These are phyloP conservation scores for Candida labiduridarum DNA, from an alignment of 1,139 yeast genomes.

Conservation along the genomic window DNA sequence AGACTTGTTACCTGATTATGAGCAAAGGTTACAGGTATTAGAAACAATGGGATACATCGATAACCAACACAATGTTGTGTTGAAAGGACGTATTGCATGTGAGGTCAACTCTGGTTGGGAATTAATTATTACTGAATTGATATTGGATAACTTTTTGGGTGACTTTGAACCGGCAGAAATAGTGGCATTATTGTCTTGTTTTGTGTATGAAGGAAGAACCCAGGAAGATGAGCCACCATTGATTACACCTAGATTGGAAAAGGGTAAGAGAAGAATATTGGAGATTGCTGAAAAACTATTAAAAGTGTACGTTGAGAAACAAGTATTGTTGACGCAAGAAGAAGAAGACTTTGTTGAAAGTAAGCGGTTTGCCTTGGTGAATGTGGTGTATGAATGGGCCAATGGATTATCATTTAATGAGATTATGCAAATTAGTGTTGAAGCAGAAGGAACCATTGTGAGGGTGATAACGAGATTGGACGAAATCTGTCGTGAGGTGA, in stretches of 20 bases:
- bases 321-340: conserved; percentile 77
- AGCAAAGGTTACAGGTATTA: conserved; percentile 80
- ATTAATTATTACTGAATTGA: conserved; percentile 81
- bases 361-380: conserved; percentile 85
- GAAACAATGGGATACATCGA: conserved; percentile 79
- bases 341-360: conserved; percentile 84
- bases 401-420: conserved; percentile 90
- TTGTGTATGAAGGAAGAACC: conserved; percentile 87
- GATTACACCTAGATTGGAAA: conserved; percentile 81
- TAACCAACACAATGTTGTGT: conserved; percentile 67
- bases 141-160: conserved; percentile 87
- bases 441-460: conserved; percentile 98
- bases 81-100: conserved; percentile 87
- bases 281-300: conserved; percentile 70
- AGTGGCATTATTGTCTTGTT: conserved; percentile 87
- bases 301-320: conserved; percentile 64
- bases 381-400: conserved; percentile 98
- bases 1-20: conserved; percentile 90
- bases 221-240: conserved; percentile 60
- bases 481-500: conserved; percentile 93
- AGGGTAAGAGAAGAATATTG: conserved; percentile 70
- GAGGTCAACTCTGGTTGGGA: conserved; percentile 93
- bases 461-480: conserved; percentile 92
- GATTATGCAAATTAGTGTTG: conserved; percentile 84
- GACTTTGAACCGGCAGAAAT: conserved; percentile 96